Base-by-base conservation (phyloP, 2,329 filamentous ascomycete genomes). In the Reticulascus tulasneorum region DNA sequence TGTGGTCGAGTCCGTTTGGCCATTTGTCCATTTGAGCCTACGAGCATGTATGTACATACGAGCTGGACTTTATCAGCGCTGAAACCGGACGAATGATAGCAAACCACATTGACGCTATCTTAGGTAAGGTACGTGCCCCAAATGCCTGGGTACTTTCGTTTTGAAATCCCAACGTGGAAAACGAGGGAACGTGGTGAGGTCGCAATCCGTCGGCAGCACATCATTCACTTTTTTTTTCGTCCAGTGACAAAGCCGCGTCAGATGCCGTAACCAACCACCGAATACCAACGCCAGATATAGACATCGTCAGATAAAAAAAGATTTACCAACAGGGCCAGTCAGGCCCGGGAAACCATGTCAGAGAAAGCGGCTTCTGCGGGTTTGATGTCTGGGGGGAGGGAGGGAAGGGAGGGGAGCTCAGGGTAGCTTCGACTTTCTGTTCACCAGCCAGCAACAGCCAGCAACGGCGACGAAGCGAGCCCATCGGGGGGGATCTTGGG, bases 151-250 rank as follows among this genome's bases (percentile, higher is more conserved):
- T 28, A 22, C 22, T 35, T 35, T 29, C 29, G 24, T 29, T 25
- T 28, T 29, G 34, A 13, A 24, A 28, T 25, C n/a, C 17, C 18
- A 12, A 29, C 31, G 22, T n/a, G 17, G 33, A 25, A 26, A 33
- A 33, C 28, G 36, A 31, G 21, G 28, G 40, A 42, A 42, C 40
- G 40, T 42, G 40, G 40, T 40, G 37, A 40, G 40, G 40, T 42
- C 37, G 18, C 40, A 42, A 42, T 37, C 40, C 40, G 40, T 17
- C 23, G 33, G 35, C 40, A 25, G 37, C 18, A 36, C 29, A 23
- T 37, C 32, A 33, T n/a, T n/a, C n/a, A n/a, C n/a, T n/a, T n/a
- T n/a, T n/a, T 36, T 29, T 37, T 42, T 42, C 30, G 28, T 42
- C 23, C 32, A 42, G 37, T 33, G 32, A 32, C 40, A 23, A 15